Conservation (phyloP, 306 rosid genomes). For the Betula pendula region DNA sequence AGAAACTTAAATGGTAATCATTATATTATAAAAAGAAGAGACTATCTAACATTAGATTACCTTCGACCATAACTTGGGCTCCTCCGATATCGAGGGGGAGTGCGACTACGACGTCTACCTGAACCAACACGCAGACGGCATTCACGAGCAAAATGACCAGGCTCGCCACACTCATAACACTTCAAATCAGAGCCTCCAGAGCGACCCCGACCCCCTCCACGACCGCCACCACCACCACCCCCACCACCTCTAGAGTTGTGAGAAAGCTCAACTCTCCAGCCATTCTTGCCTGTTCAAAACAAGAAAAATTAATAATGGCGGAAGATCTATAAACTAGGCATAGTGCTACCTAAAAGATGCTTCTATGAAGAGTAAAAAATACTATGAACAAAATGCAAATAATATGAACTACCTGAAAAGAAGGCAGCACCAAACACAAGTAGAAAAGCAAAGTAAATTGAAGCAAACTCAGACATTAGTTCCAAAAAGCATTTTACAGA, state of each 20-base stretch:
- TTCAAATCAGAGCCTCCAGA: conserved; percentile 96
- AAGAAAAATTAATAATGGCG: background rate
- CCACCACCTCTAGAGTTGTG: conserved; percentile 90
- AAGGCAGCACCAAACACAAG: background rate
- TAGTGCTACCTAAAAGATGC: background rate
- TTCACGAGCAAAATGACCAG: conserved; percentile 99
- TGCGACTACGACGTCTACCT: conserved; percentile 94
- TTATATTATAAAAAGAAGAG: background rate
- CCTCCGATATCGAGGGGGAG: conserved; percentile 86
- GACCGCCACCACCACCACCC: conserved; percentile 61
- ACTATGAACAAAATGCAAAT: background rate
- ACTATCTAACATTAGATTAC: conserved; percentile 30
- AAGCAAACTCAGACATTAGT: background rate
- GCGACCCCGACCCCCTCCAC: conserved; percentile 87
- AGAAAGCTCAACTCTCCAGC: conserved; percentile 98
- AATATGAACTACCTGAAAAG: background rate
- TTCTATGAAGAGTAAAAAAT: background rate
- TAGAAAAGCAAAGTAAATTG: background rate
- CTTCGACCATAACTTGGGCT: conserved; percentile 99
- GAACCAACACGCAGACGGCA: conserved; percentile 90
- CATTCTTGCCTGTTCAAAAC: conserved; percentile 73
- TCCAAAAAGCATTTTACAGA: background rate
- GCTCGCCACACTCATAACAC: conserved; percentile 98
- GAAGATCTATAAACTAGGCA: background rate
- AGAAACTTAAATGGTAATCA: background rate